Base-by-base conservation (phyloP, 768 basidiomycete genomes). In the Phallus indusiatus region DNA sequence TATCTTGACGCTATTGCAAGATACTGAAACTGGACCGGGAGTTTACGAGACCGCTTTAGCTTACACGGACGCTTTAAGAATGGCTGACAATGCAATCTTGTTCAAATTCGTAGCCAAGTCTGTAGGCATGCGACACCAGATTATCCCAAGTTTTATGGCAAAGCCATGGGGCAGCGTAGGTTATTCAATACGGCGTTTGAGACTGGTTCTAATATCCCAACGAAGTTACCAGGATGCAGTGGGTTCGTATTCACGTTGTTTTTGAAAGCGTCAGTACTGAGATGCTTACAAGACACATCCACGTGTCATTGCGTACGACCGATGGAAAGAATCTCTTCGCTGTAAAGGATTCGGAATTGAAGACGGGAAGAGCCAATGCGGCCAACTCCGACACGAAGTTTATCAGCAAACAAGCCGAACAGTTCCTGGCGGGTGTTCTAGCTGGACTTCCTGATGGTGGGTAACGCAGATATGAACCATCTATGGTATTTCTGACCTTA, bases 141-240 rank as follows among this genome's bases (percentile, higher is more conserved):
- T 99, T 57, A 81, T 92, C 42, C 95, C 96, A 1, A 95, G 91
- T 61, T 99, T 99, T 73, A 98, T 97, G 95, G 94, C 94, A 0
- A 97, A 97, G 66, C 94, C 94, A 22, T 96, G 91, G 89, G 86
- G 85, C 34, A 85, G 91, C 67, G 93, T 94, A 67, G 67, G 86
- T 75, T 12, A 35, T 59, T 52, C 1, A 21, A 28, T 42, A 5
- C 33, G 5, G 56, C 17, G 52, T 52, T 35, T 66, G 48, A 59
- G 33, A 8, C 33, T 55, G 34, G 50, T 22, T 56, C n/a, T 46
- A 54, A 51, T 51, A 22, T 22, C 10, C 2, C n/a, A 51, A 16
- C 10, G 21, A 42, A 96, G 89, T 81, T 97, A 63, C 94, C 96
- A 36, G 96, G 96, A 2, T 94, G 92, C 69, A 94, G 92, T 63